These are phyloP conservation scores for Aphanomyces euteiches DNA, from an alignment of 352 stramenopile genomes.

Conservation along the genomic window DNA sequence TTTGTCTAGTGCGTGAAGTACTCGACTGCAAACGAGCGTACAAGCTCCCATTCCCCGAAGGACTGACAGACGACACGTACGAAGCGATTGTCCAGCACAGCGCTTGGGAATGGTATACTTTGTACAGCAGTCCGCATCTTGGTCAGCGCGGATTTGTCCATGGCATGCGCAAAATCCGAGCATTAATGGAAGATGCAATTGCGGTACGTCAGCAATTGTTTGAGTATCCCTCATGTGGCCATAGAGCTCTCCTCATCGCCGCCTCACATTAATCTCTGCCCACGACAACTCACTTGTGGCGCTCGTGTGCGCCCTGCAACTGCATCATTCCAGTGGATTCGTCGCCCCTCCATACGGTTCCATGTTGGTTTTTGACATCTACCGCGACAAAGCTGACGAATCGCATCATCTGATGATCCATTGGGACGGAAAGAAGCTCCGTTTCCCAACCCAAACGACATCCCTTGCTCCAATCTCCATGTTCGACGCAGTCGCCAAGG, in stretches of 20 bases:
- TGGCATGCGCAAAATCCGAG: slow-evolving; percentile 54
- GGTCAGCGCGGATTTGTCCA: slow-evolving; percentile 55
- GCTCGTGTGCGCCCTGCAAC: slow-evolving; percentile 56
- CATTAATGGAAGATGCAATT: slow-evolving; percentile 42
- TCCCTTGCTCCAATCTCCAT: slow-evolving; percentile 36
- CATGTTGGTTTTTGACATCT: slow-evolving; percentile 74
- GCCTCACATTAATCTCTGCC: slow-evolving; percentile 67
- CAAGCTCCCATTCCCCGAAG: slow-evolving; percentile 50
- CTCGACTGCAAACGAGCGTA: slow-evolving; percentile 64
- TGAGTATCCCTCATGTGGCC: slow-evolving; percentile 8
- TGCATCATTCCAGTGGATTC: slow-evolving; percentile 42
- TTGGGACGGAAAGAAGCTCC: slow-evolving; percentile 45
- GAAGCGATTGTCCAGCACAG: slow-evolving; percentile 58
- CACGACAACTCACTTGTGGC: slow-evolving; percentile 81
- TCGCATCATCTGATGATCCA: slow-evolving; percentile 46
- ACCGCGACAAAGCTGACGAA: slow-evolving; percentile 38
- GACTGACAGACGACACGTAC: slow-evolving; percentile 56
- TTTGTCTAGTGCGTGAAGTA: slow-evolving; percentile 59
- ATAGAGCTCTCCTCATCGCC: slow-evolving; percentile 39
- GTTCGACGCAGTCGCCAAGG: not conserved
- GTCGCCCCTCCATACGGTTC: slow-evolving; percentile 65
- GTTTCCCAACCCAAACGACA: slow-evolving; percentile 44
- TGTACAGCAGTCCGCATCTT: slow-evolving; percentile 68
- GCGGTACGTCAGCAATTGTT: not conserved
- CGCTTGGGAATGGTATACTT: slow-evolving; percentile 67